phyloP scores from a whole-genome alignment of 2,329 filamentous ascomycete species.

The Cladophialophora immunda region DNA sequence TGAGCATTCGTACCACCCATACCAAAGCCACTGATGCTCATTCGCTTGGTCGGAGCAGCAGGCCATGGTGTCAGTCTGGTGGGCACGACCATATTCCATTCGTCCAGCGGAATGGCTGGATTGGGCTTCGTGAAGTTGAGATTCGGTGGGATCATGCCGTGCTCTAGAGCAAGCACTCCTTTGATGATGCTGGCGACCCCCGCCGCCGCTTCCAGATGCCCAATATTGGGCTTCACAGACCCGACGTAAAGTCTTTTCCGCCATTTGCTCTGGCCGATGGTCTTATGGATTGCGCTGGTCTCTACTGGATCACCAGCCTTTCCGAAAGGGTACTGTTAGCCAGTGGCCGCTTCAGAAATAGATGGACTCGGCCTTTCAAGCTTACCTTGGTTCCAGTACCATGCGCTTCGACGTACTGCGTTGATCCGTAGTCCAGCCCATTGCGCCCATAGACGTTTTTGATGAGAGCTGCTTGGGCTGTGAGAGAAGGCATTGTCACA shows the following conservation, averaged over 20 bases:
- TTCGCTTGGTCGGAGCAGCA: conserved; percentile 32
- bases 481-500: conserved; percentile 52
- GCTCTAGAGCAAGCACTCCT: conserved; percentile 39
- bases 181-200: conserved; percentile 46
- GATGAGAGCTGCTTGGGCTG: conserved; percentile 48
- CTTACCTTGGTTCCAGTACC: conserved; percentile 49
- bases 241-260: conserved; percentile 44
- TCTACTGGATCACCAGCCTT: conserved; percentile 44
- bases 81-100: conserved; percentile 9
- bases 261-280: conserved; percentile 36
- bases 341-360: no score
- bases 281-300: conserved; percentile 41
- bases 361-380: no score
- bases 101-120: conserved; percentile 34
- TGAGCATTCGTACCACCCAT: conserved; percentile 50
- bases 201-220: conserved; percentile 46
- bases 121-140: conserved; percentile 44
- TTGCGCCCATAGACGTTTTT: conserved; percentile 45
- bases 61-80: conserved; percentile 24
- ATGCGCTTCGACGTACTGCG: conserved; percentile 42
- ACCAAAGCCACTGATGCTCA: conserved; percentile 48
- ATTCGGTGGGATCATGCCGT: conserved; percentile 44
- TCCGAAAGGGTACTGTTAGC: no score
- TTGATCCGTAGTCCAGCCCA: conserved; percentile 37
- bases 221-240: conserved; percentile 40